phyloP scores from a whole-genome alignment of 306 rosid species.

The Crotalaria pallida region DNA sequence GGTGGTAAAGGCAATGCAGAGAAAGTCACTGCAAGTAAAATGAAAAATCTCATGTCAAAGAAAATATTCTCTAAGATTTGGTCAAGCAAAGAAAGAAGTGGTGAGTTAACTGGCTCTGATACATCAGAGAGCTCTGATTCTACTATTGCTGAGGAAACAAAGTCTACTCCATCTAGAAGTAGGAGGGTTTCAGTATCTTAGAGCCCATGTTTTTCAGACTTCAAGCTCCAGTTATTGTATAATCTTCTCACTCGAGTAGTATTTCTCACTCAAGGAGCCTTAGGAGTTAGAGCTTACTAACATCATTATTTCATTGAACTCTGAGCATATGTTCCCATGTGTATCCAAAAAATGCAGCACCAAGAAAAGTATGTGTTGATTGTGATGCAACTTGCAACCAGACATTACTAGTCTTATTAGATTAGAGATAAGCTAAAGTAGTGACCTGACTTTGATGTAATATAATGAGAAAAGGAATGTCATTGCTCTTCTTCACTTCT shows the following conservation, averaged over 20 bases:
- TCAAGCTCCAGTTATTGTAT: slow-evolving; percentile 24
- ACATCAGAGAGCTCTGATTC: slow-evolving; percentile 91
- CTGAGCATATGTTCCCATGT: slow-evolving; percentile 11
- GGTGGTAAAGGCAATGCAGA: slow-evolving; percentile 38
- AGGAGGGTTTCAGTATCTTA: slow-evolving; percentile 75
- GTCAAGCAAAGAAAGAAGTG: slow-evolving; percentile 68
- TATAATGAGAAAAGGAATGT: not conserved
- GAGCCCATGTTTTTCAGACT: slow-evolving; percentile 22
- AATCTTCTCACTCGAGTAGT: slow-evolving; percentile 34
- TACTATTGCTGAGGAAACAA: slow-evolving; percentile 70
- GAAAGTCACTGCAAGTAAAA: slow-evolving; percentile 47
- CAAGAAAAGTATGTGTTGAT: not conserved
- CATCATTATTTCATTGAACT: slow-evolving; percentile 28
- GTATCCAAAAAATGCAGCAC: slow-evolving; percentile 18
- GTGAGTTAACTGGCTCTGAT: slow-evolving; percentile 82
- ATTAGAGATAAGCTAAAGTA: not conserved
- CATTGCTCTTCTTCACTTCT: not conserved
- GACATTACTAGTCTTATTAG: not conserved
- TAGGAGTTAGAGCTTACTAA: slow-evolving; percentile 48
- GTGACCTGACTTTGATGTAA: slow-evolving; percentile 16
- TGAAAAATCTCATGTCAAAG: slow-evolving; percentile 65
- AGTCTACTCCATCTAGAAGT: slow-evolving; percentile 82
- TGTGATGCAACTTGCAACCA: not conserved
- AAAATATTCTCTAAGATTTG: slow-evolving; percentile 81
- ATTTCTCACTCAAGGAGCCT: too few species aligned